Evolutionary conservation across 371 early-diverging fungal genomes (phyloP).

Genomic region (Mucor sp.): DNA sequence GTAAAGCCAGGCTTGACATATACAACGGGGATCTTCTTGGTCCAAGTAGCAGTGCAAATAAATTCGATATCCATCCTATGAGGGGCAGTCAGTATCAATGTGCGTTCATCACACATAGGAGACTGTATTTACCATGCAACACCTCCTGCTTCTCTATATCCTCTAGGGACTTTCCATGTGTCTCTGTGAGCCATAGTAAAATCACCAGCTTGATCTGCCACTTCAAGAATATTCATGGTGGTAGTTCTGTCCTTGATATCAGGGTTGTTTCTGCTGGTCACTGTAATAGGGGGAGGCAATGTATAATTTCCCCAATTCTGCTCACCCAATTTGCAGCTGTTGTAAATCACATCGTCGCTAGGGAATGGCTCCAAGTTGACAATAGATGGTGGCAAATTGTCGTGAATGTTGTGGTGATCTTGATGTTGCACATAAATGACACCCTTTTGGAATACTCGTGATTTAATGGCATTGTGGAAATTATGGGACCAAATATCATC

Average conservation of each 20-base stretch:
- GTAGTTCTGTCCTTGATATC: slow-evolving; percentile 20
- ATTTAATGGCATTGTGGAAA: slow-evolving; percentile 46
- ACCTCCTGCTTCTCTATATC: slow-evolving; percentile 46
- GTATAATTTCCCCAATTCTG: slow-evolving; percentile 44
- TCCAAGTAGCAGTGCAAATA: slow-evolving; percentile 46
- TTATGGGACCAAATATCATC: slow-evolving; percentile 51
- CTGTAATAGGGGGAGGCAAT: slow-evolving; percentile 28
- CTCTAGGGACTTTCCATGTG: slow-evolving; percentile 43
- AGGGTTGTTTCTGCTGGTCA: slow-evolving; percentile 20
- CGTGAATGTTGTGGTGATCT: slow-evolving; percentile 33
- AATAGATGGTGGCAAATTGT: slow-evolving; percentile 34
- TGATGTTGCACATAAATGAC: slow-evolving; percentile 48
- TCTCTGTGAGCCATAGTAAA: slow-evolving; percentile 51
- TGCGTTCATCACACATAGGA: neutral
- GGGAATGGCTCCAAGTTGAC: slow-evolving; percentile 35
- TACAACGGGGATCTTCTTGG: slow-evolving; percentile 36
- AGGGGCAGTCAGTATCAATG: neutral
- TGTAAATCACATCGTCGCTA: slow-evolving; percentile 35
- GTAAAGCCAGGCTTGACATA: slow-evolving; percentile 34
- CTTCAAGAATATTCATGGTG: slow-evolving; percentile 29
- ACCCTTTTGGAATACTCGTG: slow-evolving; percentile 37
- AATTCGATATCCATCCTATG: slow-evolving; percentile 46
- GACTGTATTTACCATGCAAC: slow-evolving; percentile 31
- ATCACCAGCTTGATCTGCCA: slow-evolving; percentile 45
- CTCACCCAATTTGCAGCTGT: slow-evolving; percentile 33